Evolutionary conservation across 768 basidiomycete species (phyloP), one percentile per base, ranked within the genome.

Genomic region (Russula lepida): DNA sequence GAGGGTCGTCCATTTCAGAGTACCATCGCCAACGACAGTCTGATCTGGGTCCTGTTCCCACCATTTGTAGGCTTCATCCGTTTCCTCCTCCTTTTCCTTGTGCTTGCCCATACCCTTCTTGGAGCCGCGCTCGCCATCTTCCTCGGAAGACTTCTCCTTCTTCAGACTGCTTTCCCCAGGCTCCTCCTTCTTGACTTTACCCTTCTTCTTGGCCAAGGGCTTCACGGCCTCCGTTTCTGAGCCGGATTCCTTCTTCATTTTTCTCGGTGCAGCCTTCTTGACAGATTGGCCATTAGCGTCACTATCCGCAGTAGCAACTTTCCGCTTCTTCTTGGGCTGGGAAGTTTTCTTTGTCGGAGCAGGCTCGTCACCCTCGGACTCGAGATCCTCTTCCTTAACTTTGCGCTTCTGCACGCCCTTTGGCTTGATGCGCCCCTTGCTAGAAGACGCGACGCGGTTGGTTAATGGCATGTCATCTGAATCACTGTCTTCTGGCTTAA

Each of bases 1-100:
- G 54, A 99, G 81, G n/a, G 92, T 97, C 63, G 83, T 82, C 97
- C 97, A 99, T 73, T 98, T 97, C 59, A 84, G 77, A 41, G 84
- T 78, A 12, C 84, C 89, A 69, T 93, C 91, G 56, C 83, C 84
- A 60, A 88, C 82, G 32, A 77, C 79, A 65, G 87, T 80, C 66
- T 81, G 76, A 62, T 66, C 65, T 19, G 59, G 59, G 21, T 66
- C 64, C 25, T 78, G 73, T 68, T 93, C 89, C 95, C 94, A 97
- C 91, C 92, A 95, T 64, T 82, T 81, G 72, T 83, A 92, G 51
- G 85, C 79, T 59, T 83, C 84, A 58, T 86, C 87, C 57, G 84
- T 80, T 43, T 92, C 89, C 60, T 83, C 82, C 51, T 78, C 74
- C 46, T 79, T 74, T 68, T 76, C 74, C 68, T 76, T 74, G 68